These are phyloP conservation scores for Ophiostoma ulmi DNA, from an alignment of 2,329 filamentous ascomycete species.

Conservation along the genomic window DNA sequence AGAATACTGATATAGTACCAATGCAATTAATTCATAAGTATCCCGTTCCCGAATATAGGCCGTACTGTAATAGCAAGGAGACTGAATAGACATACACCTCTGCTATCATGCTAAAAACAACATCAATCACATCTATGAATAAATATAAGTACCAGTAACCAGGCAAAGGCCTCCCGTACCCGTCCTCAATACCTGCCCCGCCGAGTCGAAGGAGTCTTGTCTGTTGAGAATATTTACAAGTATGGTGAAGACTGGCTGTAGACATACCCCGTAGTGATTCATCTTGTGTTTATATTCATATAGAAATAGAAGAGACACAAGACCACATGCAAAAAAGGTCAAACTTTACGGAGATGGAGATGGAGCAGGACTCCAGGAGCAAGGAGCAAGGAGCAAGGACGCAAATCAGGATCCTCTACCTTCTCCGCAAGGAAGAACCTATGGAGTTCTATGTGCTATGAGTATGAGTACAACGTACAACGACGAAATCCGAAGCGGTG, in stretches of 20 bases:
- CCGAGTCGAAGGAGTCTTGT: neutral
- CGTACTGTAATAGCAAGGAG: neutral
- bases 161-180: neutral
- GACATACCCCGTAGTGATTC: neutral
- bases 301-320: neutral
- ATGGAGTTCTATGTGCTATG: neutral
- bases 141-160: neutral
- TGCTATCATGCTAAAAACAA: too few species aligned
- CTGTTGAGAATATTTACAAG: neutral
- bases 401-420: neutral
- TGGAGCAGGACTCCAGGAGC: neutral
- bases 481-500: neutral
- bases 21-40: neutral
- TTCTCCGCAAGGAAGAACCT: neutral
- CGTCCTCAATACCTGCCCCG: neutral
- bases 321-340: neutral
- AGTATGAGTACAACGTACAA: neutral
- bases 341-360: neutral
- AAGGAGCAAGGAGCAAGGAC: neutral
- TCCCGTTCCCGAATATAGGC: slow-evolving; percentile 1
- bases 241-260: neutral
- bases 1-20: neutral
- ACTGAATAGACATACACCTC: neutral
- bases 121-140: neutral
- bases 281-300: neutral